Conservation (phyloP, 2,329 filamentous ascomycete species). For the Incumbomyces delicatus region DNA sequence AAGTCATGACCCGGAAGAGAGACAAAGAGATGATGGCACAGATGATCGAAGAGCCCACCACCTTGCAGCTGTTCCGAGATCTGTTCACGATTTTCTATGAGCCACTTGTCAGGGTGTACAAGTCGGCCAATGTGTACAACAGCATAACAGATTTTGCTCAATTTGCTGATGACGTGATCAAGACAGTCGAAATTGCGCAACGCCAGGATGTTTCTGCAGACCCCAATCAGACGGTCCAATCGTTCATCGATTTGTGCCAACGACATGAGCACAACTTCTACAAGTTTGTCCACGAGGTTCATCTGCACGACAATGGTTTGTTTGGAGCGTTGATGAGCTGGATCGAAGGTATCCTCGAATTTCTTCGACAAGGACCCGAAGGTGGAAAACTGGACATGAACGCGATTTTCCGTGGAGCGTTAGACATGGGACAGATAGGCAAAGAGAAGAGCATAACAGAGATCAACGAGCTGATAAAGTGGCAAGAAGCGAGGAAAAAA, state of each 20-base stretch:
- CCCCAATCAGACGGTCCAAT: slow-evolving; percentile 95
- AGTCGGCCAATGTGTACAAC: slow-evolving; percentile 95
- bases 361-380: slow-evolving; percentile 74
- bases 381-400: slow-evolving; percentile 91
- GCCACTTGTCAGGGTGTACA: slow-evolving; percentile 91
- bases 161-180: slow-evolving; percentile 88
- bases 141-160: slow-evolving; percentile 92
- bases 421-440: slow-evolving; percentile 58
- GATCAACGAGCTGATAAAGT: slow-evolving; percentile 76
- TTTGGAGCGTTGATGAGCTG: slow-evolving; percentile 95
- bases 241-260: slow-evolving; percentile 92
- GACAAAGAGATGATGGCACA: slow-evolving; percentile 97
- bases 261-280: slow-evolving; percentile 96
- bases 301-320: slow-evolving; percentile 89
- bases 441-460: slow-evolving; percentile 64
- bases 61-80: slow-evolving; percentile 81
- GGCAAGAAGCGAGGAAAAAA: slow-evolving; percentile 92
- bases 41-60: slow-evolving; percentile 94
- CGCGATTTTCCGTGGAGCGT: slow-evolving; percentile 73
- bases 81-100: slow-evolving; percentile 99
- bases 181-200: slow-evolving; percentile 60
- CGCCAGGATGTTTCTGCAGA: slow-evolving; percentile 79
- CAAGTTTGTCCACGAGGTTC: slow-evolving; percentile 97
- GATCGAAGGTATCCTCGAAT: slow-evolving; percentile 92
- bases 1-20: slow-evolving; percentile 78